Evolutionary conservation across 139 green algal genomes (phyloP).

Genomic region (Auxenochlorella protothecoides): DNA sequence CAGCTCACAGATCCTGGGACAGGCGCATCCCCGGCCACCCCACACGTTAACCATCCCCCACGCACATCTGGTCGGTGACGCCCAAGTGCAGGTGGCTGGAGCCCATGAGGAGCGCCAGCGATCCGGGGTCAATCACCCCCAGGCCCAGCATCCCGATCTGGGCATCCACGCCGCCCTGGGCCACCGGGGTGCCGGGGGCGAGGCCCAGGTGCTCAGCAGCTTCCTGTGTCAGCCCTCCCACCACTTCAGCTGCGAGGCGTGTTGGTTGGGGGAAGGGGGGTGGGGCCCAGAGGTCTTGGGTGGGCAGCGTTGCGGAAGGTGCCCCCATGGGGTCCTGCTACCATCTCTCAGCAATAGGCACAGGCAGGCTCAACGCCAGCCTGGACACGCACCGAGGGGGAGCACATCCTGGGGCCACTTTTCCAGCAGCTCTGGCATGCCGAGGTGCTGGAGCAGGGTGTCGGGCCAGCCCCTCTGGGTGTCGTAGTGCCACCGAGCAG

Average conservation of each 20-base stretch:
- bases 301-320: no score
- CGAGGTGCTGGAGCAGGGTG: constrained; percentile 40
- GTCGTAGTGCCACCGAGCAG: constrained; percentile 69
- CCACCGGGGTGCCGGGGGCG: constrained; percentile 45
- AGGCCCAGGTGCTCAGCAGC: constrained; percentile 56
- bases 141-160: constrained; percentile 77
- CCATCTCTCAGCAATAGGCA: no score
- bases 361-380: no score
- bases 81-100: constrained; percentile 73
- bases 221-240: constrained; percentile 47
- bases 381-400: constrained; percentile 17
- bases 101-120: constrained; percentile 72
- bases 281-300: no score
- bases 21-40: neutral
- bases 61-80: constrained; percentile 24
- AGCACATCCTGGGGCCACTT: constrained; percentile 62
- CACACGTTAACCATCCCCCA: neutral
- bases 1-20: no score
- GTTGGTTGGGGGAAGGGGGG: no score
- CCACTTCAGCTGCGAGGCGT: constrained; percentile 9
- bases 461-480: constrained; percentile 13
- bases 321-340: no score
- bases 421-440: constrained; percentile 31
- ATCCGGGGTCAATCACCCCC: constrained; percentile 45
- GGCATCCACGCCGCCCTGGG: constrained; percentile 55